These are phyloP conservation scores for Candida freyschussii DNA, from an alignment of 1,139 yeast genomes.

Conservation along the genomic window DNA sequence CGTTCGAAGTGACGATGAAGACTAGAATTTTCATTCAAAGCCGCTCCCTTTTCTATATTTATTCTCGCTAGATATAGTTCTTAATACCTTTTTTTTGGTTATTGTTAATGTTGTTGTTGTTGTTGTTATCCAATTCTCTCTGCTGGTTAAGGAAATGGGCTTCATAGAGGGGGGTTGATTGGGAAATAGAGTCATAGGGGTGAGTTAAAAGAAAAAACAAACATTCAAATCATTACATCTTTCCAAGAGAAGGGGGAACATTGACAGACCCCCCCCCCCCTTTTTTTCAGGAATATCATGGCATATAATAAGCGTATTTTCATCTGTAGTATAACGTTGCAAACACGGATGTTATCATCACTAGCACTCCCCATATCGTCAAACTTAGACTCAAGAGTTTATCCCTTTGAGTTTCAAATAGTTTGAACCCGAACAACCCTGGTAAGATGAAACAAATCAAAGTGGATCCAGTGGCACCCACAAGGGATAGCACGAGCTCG, in stretches of 20 bases:
- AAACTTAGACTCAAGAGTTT: constrained; percentile 58
- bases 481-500: constrained; percentile 81
- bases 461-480: constrained; percentile 94
- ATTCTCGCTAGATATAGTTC: background rate
- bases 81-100: too few relatives aligned
- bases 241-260: too few relatives aligned
- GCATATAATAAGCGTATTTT: too few relatives aligned
- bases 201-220: too few relatives aligned
- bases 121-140: background rate
- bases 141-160: background rate
- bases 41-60: background rate
- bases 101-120: constrained; percentile 24
- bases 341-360: constrained; percentile 72
- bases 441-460: constrained; percentile 90
- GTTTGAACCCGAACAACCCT: constrained; percentile 78
- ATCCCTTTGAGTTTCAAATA: constrained; percentile 46
- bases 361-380: constrained; percentile 66
- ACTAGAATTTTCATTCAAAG: constrained; percentile 1
- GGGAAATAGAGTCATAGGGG: too few relatives aligned
- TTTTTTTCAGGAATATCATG: too few relatives aligned
- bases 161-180: background rate
- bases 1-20: constrained; percentile 78
- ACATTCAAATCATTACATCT: too few relatives aligned
- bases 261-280: too few relatives aligned
- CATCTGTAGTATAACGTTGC: constrained; percentile 47